These are phyloP conservation scores for Acacia concinna DNA, from an alignment of 331 rosid genomes.

Conservation along the genomic window DNA sequence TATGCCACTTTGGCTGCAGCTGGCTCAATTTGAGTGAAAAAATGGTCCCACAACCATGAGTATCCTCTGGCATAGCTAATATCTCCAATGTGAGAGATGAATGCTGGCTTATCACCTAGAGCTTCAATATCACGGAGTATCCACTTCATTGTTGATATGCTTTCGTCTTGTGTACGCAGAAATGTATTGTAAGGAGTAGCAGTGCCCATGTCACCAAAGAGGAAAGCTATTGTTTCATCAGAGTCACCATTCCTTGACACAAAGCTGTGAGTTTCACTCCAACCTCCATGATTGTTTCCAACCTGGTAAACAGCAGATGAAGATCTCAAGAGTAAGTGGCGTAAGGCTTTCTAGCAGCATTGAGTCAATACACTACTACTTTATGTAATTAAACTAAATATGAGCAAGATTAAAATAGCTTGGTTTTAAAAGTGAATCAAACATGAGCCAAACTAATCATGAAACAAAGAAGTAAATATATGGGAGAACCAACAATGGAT, in stretches of 20 bases:
- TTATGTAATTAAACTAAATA: neutral
- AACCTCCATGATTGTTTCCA: slow-evolving; percentile 77
- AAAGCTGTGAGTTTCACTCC: slow-evolving; percentile 76
- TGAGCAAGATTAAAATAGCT: neutral
- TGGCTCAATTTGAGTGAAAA: slow-evolving; percentile 73
- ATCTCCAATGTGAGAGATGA: slow-evolving; percentile 90
- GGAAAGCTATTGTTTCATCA: slow-evolving; percentile 74
- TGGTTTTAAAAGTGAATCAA: neutral
- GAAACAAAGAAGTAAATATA: neutral
- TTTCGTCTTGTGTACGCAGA: slow-evolving; percentile 76
- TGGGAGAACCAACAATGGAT: neutral
- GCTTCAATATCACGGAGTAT: slow-evolving; percentile 86
- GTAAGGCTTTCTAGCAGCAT: neutral
- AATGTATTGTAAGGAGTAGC: slow-evolving; percentile 74
- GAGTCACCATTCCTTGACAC: slow-evolving; percentile 67
- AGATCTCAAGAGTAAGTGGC: neutral
- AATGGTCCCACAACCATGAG: slow-evolving; percentile 90
- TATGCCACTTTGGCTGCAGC: slow-evolving; percentile 71
- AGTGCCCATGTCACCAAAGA: slow-evolving; percentile 95
- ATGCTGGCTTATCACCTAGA: slow-evolving; percentile 75
- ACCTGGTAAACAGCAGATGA: slow-evolving; percentile 47
- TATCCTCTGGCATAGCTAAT: slow-evolving; percentile 94
- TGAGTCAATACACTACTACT: neutral
- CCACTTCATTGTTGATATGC: slow-evolving; percentile 84
- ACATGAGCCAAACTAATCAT: neutral